Conservation (phyloP, 306 rosid genomes). For the Fragaria vesca region DNA sequence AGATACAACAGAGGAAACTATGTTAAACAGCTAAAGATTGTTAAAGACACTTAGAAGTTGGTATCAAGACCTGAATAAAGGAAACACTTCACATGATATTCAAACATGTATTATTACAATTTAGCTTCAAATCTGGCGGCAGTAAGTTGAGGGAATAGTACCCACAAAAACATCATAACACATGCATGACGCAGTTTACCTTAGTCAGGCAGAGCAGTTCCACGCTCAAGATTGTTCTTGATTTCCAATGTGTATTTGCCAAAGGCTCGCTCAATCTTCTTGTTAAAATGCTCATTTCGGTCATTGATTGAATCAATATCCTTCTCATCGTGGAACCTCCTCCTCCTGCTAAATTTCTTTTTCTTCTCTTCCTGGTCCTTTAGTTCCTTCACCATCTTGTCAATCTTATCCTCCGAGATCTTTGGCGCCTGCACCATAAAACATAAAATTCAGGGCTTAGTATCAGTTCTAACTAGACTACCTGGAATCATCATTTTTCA, state of each 20-base stretch:
- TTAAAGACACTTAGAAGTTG: background rate
- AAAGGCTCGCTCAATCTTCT: conserved; percentile 97
- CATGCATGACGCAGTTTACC: conserved; percentile 16
- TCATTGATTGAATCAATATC: conserved; percentile 96
- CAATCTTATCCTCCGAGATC: conserved; percentile 79
- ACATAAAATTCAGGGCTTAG: conserved; percentile 16
- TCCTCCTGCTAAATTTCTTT: conserved; percentile 79
- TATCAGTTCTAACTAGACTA: conserved; percentile 10
- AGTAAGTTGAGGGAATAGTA: background rate
- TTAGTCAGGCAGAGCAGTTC: conserved; percentile 95
- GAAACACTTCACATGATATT: background rate
- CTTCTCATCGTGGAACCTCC: conserved; percentile 89
- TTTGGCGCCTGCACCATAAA: conserved; percentile 61
- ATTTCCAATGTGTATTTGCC: conserved; percentile 97
- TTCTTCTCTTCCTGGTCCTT: conserved; percentile 81
- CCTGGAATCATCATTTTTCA: conserved; percentile 5
- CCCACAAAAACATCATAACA: background rate
- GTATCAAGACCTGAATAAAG: background rate
- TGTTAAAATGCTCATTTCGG: conserved; percentile 96
- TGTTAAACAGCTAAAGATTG: background rate
- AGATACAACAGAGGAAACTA: background rate
- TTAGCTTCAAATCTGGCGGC: background rate
- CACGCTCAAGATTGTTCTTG: conserved; percentile 96
- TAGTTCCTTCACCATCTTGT: conserved; percentile 91
- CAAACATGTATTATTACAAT: conserved; percentile 16